Evolutionary conservation across 805 yeast species (phyloP), one percentile per base, ranked within the genome.

Genomic region (Zygoascus flipseniorum): DNA sequence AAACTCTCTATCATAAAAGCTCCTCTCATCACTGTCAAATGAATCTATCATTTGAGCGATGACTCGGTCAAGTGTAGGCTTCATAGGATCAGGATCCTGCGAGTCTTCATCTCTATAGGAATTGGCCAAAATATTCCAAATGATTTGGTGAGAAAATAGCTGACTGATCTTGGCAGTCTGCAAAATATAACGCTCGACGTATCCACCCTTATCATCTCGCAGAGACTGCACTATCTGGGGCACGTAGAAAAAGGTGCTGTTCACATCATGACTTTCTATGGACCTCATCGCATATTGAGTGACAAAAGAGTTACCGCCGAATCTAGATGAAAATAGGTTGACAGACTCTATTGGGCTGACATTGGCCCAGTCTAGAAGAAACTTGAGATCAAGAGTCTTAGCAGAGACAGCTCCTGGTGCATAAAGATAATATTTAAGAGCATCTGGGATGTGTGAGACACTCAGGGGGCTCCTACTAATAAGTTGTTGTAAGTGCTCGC

Each of bases 91-190:
- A 3, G 95, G 93, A 8, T 79, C 76, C 0, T 81, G 74, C 0
- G 89, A 83, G 9, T 92, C 96, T 61, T 92, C 98, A 65, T 87
- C 97, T 60, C 84, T 85, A 69, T 79, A 93, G 57, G 89, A 81
- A 65, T 95, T 93, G 1, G 99, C 98, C 63, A 85, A 70, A 86
- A 93, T 89, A 64, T 93, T 93, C 99, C 99, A 93, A 52, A 93
- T 89, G 59, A 93, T 90, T 69, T 93, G 99, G 69, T 93, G 99
- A 0, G 98, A 90, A 75, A 93, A 93, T 57, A 92, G 73, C 60
- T 87, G 95, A 28, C 93, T 84, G 13, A 89, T 87, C 64, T 85
- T 83, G 1, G 96, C 97, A 1, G 97, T 88, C 66, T 93, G 98
- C 53, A 92, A 71, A 58, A 93, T 89, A 65, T 86, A 88, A 60